Base-by-base conservation (phyloP, 2,329 filamentous ascomycete species). In the Aspergillus terreus region DNA sequence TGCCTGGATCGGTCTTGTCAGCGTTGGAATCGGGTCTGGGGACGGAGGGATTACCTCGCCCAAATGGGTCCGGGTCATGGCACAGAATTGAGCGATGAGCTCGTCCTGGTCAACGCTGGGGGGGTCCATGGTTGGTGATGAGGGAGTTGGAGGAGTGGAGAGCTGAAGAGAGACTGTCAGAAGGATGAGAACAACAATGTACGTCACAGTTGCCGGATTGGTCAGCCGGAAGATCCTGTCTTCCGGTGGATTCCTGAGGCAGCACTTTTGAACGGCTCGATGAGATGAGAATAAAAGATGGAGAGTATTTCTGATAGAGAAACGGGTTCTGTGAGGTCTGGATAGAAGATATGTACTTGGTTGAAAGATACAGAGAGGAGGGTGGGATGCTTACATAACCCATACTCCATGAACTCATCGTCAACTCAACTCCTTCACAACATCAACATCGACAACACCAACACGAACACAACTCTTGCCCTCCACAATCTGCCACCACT, bases 51-150 rank as follows among this genome's bases (percentile, higher is more conserved):
- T 46, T 71, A 82, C 81, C 63, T 78, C 72, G 50, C 76, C 68
- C 30, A 77, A 64, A 30, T 71, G 69, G 27, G 75, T 74, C 19
- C 78, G 76, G n/a, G 82, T 84, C 62, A 85, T 73, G 49, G 71
- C 73, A 61, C 76, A 76, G 66, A 86, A 83, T 64, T 81, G 75
- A 62, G 74, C 76, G 58, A 76, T 68, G 49, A 73, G 56, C 58
- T 73, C 69, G 64, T 77, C 72, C 51, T 72, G 67, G 47, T 69
- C 64, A 54, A 64, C 58, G 61, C 62, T 59, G 56, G 59, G 63
- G 54, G 64, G 59, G 30, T 69, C 65, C 70, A 73, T 74, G 49
- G 53, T 62, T 60, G 50, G 14, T 1, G 40, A 21, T 42, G 15
- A 19, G 38, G 6, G n/a, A 21, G 17, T 38, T 38, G 35, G 27